These are phyloP conservation scores for Stemphylium vesicarium DNA, from an alignment of 2,329 filamentous ascomycete genomes.

Conservation along the genomic window DNA sequence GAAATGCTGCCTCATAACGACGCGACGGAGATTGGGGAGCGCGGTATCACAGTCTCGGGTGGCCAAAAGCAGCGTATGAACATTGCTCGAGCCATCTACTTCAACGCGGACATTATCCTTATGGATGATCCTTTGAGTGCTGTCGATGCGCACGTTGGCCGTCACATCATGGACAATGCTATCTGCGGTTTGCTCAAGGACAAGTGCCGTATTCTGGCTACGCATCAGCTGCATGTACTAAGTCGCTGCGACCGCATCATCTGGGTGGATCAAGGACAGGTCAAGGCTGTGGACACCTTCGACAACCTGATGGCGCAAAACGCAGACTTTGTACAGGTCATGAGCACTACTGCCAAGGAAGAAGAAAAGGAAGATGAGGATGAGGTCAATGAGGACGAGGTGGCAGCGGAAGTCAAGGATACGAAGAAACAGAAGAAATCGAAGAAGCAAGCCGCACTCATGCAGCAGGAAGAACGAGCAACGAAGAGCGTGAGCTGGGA, in stretches of 20 bases:
- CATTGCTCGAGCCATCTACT: conserved; percentile 80
- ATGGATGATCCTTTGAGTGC: conserved; percentile 70
- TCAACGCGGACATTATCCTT: conserved; percentile 66
- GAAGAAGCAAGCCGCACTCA: conserved; percentile 64
- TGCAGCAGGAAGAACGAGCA: conserved; percentile 77
- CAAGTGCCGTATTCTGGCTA: conserved; percentile 90
- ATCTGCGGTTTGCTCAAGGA: conserved; percentile 87
- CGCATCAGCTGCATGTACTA: conserved; percentile 92
- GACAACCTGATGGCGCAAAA: conserved; percentile 83
- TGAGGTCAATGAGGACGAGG: conserved; percentile 58
- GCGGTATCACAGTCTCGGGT: conserved; percentile 92
- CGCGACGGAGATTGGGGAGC: conserved; percentile 89
- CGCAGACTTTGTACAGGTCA: conserved; percentile 77
- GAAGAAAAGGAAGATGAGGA: conserved; percentile 55
- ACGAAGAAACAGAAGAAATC: conserved; percentile 55
- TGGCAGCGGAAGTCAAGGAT: conserved; percentile 63
- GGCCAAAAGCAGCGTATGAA: conserved; percentile 96
- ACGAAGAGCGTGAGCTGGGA: conserved; percentile 78
- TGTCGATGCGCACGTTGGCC: conserved; percentile 65
- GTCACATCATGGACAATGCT: conserved; percentile 87
- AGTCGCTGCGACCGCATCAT: conserved; percentile 90
- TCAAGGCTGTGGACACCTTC: conserved; percentile 87
- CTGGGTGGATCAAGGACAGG: conserved; percentile 86
- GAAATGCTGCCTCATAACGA: conserved; percentile 94
- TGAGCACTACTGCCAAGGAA: conserved; percentile 78